Conservation (phyloP, 176 grass and related monocot genomes). For the Saccharum officinarum region DNA sequence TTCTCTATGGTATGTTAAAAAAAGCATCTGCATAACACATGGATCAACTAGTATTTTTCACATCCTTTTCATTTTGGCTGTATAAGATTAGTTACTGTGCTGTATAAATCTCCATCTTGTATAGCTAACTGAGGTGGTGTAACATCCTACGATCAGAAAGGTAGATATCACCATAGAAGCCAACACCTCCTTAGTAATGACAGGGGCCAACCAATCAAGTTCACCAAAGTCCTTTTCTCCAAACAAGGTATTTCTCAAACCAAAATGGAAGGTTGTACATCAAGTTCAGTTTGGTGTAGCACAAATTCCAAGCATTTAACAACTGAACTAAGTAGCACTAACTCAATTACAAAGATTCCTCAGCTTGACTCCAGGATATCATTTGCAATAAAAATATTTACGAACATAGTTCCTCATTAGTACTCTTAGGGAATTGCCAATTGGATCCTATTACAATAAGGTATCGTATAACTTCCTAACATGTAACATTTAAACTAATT, state of each 20-base stretch:
- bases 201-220: background rate
- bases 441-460: background rate
- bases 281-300: background rate
- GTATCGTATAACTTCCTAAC: background rate
- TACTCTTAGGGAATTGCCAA: background rate
- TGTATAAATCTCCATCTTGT: background rate
- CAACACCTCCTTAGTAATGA: background rate
- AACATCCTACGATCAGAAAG: background rate
- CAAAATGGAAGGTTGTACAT: background rate
- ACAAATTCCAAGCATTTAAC: background rate
- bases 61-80: background rate
- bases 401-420: background rate
- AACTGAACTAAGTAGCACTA: background rate
- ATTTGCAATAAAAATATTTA: background rate
- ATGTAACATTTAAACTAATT: slow-evolving; percentile 1
- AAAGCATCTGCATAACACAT: background rate
- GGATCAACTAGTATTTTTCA: slow-evolving; percentile 8
- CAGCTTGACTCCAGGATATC: background rate
- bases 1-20: background rate
- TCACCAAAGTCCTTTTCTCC: background rate
- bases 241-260: slow-evolving; percentile 12
- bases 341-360: background rate
- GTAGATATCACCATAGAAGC: background rate
- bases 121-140: background rate
- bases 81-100: background rate